Evolutionary conservation across 495 filamentous ascomycete genomes (phyloP).

Genomic region (Aspergillus panamensis): DNA sequence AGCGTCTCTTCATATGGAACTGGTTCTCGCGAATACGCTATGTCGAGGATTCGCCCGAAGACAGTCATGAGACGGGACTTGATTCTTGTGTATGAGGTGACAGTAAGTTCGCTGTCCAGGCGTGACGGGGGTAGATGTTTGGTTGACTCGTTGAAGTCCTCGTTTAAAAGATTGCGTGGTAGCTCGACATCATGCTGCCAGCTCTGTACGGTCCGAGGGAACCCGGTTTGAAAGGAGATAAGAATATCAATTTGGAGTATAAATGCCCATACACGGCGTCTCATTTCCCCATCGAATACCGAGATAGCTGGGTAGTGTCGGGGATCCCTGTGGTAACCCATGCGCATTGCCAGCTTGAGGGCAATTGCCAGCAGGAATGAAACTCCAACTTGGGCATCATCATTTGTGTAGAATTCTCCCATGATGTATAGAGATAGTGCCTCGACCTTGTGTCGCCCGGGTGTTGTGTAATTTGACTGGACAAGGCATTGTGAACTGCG

Average conservation of each 20-base stretch:
- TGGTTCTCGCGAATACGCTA: conserved; percentile 37
- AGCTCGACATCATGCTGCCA: conserved; percentile 43
- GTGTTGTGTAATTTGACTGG: conserved; percentile 13
- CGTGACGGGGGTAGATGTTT: conserved; percentile 34
- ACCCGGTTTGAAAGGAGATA: conserved; percentile 44
- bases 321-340: conserved; percentile 47
- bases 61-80: conserved; percentile 41
- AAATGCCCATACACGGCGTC: conserved; percentile 40
- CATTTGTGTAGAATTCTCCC: conserved; percentile 35
- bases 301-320: conserved; percentile 37
- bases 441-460: conserved; percentile 26
- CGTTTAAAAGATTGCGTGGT: conserved; percentile 42
- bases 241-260: conserved; percentile 41
- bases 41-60: conserved; percentile 47
- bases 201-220: conserved; percentile 42
- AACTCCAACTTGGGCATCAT: conserved; percentile 36
- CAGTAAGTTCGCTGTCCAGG: conserved; percentile 36
- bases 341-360: conserved; percentile 42
- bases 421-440: conserved; percentile 39
- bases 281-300: conserved; percentile 43
- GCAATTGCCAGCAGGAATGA: conserved; percentile 38
- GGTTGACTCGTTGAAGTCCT: conserved; percentile 40
- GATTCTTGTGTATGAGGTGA: conserved; percentile 34
- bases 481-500: conserved; percentile 14
- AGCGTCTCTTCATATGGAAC: conserved; percentile 76